Evolutionary conservation across 1,139 yeast genomes (phyloP), one percentile per base, ranked within the genome.

Genomic region (Candida sp.): DNA sequence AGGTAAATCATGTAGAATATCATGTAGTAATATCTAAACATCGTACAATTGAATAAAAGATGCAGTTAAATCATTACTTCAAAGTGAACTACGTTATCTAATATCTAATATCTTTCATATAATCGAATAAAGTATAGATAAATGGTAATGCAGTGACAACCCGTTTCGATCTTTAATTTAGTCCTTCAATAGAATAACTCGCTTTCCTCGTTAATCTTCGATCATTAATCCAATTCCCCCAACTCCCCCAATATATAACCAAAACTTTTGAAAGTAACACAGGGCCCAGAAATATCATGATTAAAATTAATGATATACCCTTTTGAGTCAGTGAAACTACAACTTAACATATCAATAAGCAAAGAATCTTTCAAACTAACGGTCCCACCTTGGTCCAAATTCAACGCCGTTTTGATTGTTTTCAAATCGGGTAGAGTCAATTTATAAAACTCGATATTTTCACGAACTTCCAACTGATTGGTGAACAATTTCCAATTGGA

Each of bases 331-430:
- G 62, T 56, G 5, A 61, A 41, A 40, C 73, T 58, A 40, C 75
- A 67, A 35, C 77, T 65, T 29, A 73, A 53, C 78, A 73, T 73
- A 46, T 73, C 77, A 7, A 73, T 73, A 40, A 73, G 54, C n/a
- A 71, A 55, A 5, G 64, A 49, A 45, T 72, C 74, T 33, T 62
- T 58, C 15, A 67, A 48, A 4, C 51, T 48, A 5, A 40, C 43
- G 33, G 29, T 25, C 6, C 29, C 29, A 6, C 29, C 29, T 45
- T 53, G 55, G 34, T 66, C 70, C 30, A 72, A 51, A 22, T 60
- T 58, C 33, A 73, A 53, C 1, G 47, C 45, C 1, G 53, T 44
- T 43, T 73, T 73, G 32, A 73, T 61, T 12, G 47, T 50, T 40
- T 66, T 60, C 40, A 73, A 51, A 38, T 65, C 70, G 1, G 68